phyloP scores from a whole-genome alignment of 345 rosid species.

The Arabidopsis suecica region DNA sequence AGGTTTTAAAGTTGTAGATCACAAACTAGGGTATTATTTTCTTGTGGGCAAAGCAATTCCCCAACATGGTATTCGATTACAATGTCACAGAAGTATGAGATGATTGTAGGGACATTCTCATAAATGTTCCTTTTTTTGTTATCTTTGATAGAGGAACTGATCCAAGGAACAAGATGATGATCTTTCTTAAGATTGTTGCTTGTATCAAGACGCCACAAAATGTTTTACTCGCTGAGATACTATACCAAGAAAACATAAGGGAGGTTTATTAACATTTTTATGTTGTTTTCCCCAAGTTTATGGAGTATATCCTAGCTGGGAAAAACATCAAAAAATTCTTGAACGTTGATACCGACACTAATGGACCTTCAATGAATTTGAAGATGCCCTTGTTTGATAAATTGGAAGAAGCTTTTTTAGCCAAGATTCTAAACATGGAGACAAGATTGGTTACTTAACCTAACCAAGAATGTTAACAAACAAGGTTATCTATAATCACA shows the following conservation, averaged over 20 bases:
- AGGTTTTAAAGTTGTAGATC: neutral
- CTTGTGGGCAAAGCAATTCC: conserved; percentile 66
- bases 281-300: conserved; percentile 50
- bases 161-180: conserved; percentile 61
- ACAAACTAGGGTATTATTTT: conserved; percentile 62
- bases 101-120: conserved; percentile 60
- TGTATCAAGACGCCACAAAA: conserved; percentile 63
- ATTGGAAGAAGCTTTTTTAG: conserved; percentile 59
- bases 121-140: conserved; percentile 53
- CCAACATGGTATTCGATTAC: conserved; percentile 54
- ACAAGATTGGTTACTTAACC: conserved; percentile 55
- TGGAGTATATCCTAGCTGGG: no score
- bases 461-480: conserved; percentile 71
- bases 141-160: conserved; percentile 68
- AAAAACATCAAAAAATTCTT: neutral
- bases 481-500: conserved; percentile 65
- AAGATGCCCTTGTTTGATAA: conserved; percentile 51
- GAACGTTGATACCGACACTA: neutral
- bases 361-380: conserved; percentile 41
- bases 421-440: conserved; percentile 50
- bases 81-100: conserved; percentile 35
- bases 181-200: conserved; percentile 50
- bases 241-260: conserved; percentile 70
- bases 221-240: conserved; percentile 67
- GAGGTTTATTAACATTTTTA: conserved; percentile 69